Evolutionary conservation across 345 rosid genomes (phyloP), one percentile per base, ranked within the genome.

Genomic region (Gossypium anomalum): DNA sequence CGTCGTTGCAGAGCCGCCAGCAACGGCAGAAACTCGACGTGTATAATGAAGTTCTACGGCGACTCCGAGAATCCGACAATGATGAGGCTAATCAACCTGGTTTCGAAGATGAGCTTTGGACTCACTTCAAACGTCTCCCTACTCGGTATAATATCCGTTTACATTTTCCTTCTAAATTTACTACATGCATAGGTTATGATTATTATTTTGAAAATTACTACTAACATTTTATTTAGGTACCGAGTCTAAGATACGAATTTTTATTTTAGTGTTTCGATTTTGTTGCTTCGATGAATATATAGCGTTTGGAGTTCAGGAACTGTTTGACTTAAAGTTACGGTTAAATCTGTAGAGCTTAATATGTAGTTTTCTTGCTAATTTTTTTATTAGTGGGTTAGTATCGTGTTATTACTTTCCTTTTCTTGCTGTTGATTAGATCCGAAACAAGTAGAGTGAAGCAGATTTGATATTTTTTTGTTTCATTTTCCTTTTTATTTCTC

Each of bases 101-200:
- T 51, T 95, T 95, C 78, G 88, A 89, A n/a, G 91, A 95, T 23
- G 86, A 93, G 41, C 97, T 95, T 56, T 95, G 94, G 99, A 51
- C 87, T 74, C 99, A 95, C 90, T 95, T 95, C 84, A 85, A 76
- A 66, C 97, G 98, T 52, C 96, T 95, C 59, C 98, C 99, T 23
- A 76, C 93, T 55, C 83, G 99, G 99, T 95, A 81, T 45, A 41
- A 80, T 45, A 41, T 16, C 41, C 4, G 58, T 58, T 59, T 19
- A 41, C 3, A 48, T 58, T 58, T 22, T 27, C 20, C 67, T 73
- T 11, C 3, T 23, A 25, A 71, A 57, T 75, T 72, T 68, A 55
- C 60, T 73, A 48, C 67, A 44, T 52, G 23, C 29, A 23, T 14
- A 74, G 68, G 4, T 47, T 57, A 48, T 41, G 20, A 19, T 34